Conservation (phyloP, 2,329 filamentous ascomycete species). For the Sordariomycetes sp. region DNA sequence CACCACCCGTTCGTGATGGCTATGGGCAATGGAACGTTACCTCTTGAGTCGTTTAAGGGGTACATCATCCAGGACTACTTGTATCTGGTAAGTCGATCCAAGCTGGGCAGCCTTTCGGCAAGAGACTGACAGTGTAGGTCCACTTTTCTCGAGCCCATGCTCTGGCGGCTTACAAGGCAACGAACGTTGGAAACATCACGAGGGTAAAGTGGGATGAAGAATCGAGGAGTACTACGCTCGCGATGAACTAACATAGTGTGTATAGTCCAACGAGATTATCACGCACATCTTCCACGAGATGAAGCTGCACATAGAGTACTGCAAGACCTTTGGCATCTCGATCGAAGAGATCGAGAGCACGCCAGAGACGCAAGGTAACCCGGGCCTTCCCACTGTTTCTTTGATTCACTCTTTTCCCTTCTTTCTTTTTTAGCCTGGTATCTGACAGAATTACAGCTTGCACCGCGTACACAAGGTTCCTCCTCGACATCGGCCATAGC, state of each 20-base stretch:
- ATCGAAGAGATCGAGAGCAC: constrained; percentile 58
- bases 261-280: constrained; percentile 39
- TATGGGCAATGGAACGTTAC: constrained; percentile 63
- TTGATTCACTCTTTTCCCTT: background rate
- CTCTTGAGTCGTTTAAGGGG: constrained; percentile 65
- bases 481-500: constrained; percentile 77
- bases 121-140: constrained; percentile 30
- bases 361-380: constrained; percentile 36
- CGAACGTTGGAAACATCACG: constrained; percentile 57
- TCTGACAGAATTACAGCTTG: constrained; percentile 36
- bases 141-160: constrained; percentile 84
- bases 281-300: constrained; percentile 69
- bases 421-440: background rate
- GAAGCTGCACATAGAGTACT: constrained; percentile 70
- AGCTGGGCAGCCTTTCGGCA: background rate
- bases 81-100: constrained; percentile 49
- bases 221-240: background rate
- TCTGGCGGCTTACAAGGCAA: constrained; percentile 74
- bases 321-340: constrained; percentile 65
- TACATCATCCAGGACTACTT: constrained; percentile 91
- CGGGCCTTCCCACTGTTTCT: background rate
- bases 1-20: constrained; percentile 72
- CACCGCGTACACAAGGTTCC: constrained; percentile 69
- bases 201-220: constrained; percentile 31
- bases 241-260: background rate